Evolutionary conservation across 2,329 filamentous ascomycete species (phyloP).

Genomic region (Botrytis byssoidea): DNA sequence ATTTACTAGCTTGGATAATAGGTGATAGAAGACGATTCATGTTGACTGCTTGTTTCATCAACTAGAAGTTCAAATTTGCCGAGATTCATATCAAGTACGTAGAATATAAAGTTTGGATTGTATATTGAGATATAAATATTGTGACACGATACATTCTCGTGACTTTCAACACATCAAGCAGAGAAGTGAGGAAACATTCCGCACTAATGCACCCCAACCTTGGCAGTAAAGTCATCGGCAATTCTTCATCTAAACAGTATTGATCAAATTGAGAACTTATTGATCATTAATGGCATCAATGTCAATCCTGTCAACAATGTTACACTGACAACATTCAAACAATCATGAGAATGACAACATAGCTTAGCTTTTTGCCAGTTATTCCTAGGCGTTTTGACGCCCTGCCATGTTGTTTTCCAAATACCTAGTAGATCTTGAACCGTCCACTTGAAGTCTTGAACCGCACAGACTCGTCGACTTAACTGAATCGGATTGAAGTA

Average conservation of each 20-base stretch:
- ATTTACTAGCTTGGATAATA: neutral
- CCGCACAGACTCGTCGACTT: neutral
- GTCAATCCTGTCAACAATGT: neutral
- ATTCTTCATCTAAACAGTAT: neutral
- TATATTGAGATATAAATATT: neutral
- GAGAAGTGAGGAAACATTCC: neutral
- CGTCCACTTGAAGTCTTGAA: neutral
- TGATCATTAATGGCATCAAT: neutral
- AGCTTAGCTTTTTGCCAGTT: neutral
- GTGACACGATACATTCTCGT: neutral
- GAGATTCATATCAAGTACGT: neutral
- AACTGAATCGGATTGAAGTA: neutral
- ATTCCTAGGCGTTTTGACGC: neutral
- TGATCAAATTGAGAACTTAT: neutral
- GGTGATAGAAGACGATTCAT: neutral
- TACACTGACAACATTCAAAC: neutral
- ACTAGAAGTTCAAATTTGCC: neutral
- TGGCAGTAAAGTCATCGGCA: neutral
- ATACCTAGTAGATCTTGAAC: neutral
- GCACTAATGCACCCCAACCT: constrained; percentile 5
- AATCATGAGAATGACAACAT: neutral
- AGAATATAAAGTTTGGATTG: neutral
- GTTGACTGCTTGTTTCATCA: neutral
- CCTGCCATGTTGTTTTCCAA: neutral
- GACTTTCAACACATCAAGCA: neutral